These are phyloP conservation scores for Candida frijolesensis DNA, from an alignment of 1,139 yeast genomes.

Conservation along the genomic window DNA sequence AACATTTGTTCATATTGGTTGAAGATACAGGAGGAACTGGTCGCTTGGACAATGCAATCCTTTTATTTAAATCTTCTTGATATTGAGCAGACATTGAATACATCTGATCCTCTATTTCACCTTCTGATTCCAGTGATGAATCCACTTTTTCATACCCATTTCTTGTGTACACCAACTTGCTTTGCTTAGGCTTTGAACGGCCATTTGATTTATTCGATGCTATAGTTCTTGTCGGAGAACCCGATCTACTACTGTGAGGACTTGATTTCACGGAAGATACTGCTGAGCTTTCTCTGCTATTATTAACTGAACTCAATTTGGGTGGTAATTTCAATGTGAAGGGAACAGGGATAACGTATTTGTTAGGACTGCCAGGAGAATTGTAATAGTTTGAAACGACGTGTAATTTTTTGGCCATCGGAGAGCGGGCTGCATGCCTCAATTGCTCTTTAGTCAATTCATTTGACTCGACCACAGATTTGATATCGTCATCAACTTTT, in stretches of 20 bases:
- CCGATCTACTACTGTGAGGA: constrained; percentile 6
- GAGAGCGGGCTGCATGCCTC: constrained; percentile 36
- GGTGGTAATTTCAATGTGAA: constrained; percentile 48
- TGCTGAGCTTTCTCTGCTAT: constrained; percentile 4
- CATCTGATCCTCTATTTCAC: constrained; percentile 9
- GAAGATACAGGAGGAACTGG: constrained; percentile 28
- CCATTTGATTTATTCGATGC: constrained; percentile 1
- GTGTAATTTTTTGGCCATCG: constrained; percentile 40
- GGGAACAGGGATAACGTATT: constrained; percentile 48
- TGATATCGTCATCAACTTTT: constrained; percentile 22
- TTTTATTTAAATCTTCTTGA: constrained; percentile 8
- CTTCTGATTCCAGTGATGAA: constrained; percentile 30
- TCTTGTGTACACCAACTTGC: constrained; percentile 40
- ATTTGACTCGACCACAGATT: constrained; percentile 21
- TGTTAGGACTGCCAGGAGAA: constrained; percentile 21
- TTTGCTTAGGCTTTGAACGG: constrained; percentile 16
- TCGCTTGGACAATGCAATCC: constrained; percentile 19
- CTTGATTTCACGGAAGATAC: constrained; percentile 19
- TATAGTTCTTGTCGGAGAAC: constrained; percentile 16
- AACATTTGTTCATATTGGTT: constrained; percentile 21
- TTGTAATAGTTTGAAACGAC: constrained; percentile 21
- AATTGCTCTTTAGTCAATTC: constrained; percentile 28
- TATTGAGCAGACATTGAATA: background rate
- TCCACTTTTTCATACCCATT: constrained; percentile 39
- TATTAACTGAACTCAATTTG: constrained; percentile 34